Evolutionary conservation across 1,284 basidiomycete genomes (phyloP), one percentile per base, ranked within the genome.

Genomic region (Ceratobasidium sp.): DNA sequence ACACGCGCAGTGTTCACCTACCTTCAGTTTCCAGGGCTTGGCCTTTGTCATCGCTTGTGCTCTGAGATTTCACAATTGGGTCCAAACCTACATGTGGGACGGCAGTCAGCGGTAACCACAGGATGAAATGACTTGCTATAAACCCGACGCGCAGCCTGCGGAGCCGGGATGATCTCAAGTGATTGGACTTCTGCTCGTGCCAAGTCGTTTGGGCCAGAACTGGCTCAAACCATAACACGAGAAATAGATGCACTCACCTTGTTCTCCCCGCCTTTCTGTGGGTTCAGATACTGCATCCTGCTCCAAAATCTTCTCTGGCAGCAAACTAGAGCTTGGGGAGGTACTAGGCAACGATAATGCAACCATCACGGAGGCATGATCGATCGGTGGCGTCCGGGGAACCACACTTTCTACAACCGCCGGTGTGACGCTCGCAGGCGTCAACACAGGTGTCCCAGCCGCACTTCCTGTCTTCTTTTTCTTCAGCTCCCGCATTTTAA

Each of bases 401-500:
- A 19, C 44, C 15, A 19, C 17, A 17, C 15, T 15, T 44, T n/a
- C 57, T 27, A 36, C 56, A 19, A 47, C 44, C 41, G 24, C 45
- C 27, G 66, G 14, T 33, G 47, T 15, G 19, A 31, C 9, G 19
- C 22, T 59, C 3, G 54, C 66, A 59, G 66, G 27, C 6, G 44
- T 54, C 29, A 48, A 17, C 19, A 71, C 41, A 31, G 69, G 69
- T 24, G 69, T 72, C 8, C 56, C 57, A 17, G 44, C 24, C 44
- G 36, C 56, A 51, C 67, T 71, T 9, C 24, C 57, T 2, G 57
- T 36, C 41, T 48, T 57, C 48, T 73, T 76, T 50, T 76, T 76
- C 51, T 73, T 62, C 41, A 65, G 19, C 36, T 76, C 75, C 53
- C 60, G 60, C 50, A 57, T 65, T 22, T 69, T 63, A 56, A 76